Evolutionary conservation across 441 rosid species (phyloP).

Genomic region (Bruguiera hainesii): DNA sequence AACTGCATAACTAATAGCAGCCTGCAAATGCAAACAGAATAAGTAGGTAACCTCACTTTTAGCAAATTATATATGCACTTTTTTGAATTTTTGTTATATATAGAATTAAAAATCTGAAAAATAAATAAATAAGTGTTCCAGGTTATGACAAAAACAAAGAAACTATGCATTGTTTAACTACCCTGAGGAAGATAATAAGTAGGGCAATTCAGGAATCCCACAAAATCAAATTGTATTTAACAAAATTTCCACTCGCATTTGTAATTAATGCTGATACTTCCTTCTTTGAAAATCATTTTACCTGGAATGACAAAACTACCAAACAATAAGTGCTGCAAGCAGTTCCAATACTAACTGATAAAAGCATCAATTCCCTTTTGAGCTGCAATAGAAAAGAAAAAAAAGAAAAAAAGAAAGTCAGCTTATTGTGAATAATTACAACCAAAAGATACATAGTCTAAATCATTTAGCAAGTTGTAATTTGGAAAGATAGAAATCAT

Average conservation of each 20-base stretch:
- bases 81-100: neutral
- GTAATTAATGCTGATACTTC: neutral
- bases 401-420: conserved; percentile 2
- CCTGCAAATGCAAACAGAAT: conserved; percentile 40
- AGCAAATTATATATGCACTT: conserved; percentile 14
- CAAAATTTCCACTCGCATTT: neutral
- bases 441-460: neutral
- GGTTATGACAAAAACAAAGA: neutral
- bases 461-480: neutral
- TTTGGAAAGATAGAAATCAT: neutral
- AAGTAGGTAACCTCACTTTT: conserved; percentile 20
- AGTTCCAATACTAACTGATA: conserved; percentile 77
- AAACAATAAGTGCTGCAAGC: conserved; percentile 82
- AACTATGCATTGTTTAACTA: neutral
- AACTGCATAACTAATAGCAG: conserved; percentile 74
- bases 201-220: conserved; percentile 4
- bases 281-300: conserved; percentile 23
- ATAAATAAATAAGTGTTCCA: neutral
- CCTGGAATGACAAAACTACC: conserved; percentile 66
- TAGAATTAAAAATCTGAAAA: neutral
- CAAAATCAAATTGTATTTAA: neutral
- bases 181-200: neutral
- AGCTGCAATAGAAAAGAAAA: conserved; percentile 40
- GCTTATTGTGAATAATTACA: conserved; percentile 14
- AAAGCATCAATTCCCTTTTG: conserved; percentile 68